Conservation (phyloP, 2,329 filamentous ascomycete species). For the Karstenula rhodostoma region DNA sequence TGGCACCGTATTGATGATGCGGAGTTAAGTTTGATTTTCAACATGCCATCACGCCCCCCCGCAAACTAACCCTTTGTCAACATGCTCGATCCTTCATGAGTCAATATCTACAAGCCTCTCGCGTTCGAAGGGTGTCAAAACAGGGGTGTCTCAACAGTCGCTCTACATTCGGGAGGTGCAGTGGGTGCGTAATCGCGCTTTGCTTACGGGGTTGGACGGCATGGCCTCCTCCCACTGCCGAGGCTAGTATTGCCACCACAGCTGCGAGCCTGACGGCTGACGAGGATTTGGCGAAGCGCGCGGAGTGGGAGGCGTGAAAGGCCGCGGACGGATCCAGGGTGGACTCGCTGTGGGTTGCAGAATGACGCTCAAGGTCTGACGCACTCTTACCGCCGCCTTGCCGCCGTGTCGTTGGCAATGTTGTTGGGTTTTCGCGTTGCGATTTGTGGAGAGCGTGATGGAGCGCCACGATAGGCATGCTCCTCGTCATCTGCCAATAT, state of each 20-base stretch:
- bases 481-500: constrained; percentile 15
- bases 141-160: background rate
- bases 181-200: background rate
- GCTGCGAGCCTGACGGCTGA: background rate
- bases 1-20: constrained; percentile 1
- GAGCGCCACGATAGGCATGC: background rate
- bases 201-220: constrained; percentile 10
- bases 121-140: background rate
- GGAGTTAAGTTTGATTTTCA: background rate
- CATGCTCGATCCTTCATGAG: background rate
- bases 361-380: constrained; percentile 26
- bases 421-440: constrained; percentile 10
- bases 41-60: background rate
- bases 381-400: constrained; percentile 17
- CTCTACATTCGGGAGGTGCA: constrained; percentile 3
- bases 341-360: background rate
- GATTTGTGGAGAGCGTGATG: constrained; percentile 18
- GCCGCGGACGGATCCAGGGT: background rate
- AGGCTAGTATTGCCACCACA: constrained; percentile 2
- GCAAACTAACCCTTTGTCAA: background rate
- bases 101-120: background rate
- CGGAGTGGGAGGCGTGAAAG: constrained; percentile 4
- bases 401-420: constrained; percentile 13
- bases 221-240: background rate
- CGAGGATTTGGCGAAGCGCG: constrained; percentile 8